Base-by-base conservation (phyloP, 371 early-diverging fungal species). In the Saksenaea oblongispora region DNA sequence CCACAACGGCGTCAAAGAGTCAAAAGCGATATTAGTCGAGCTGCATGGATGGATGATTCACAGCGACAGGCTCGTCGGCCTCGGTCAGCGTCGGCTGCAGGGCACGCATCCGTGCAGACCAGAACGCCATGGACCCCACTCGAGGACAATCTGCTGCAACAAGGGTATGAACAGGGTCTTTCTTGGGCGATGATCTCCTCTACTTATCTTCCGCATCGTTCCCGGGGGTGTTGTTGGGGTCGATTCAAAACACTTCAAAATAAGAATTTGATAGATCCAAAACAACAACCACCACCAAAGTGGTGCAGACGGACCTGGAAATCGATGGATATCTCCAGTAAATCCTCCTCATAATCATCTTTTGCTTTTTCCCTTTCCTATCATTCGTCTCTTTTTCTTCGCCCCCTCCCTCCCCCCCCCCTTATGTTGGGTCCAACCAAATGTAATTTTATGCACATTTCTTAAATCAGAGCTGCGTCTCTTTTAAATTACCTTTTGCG, bases 201-300 rank as follows among this genome's bases (percentile, higher is more conserved):
- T 3, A 76, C 71, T 9, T 70, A 68, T 44, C 55, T 76, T 18
- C 76, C 76, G 2, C 73, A 73, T 58, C 73, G 76, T 4, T 76
- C 76, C 10, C 54, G 76, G 53, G 76, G 76, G 3, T 76, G 76
- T 27, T 75, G 76, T 41, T 75, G 76, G 76, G 76, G 76, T 27
- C 63, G 76, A 22, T 76, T 72, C 36, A 76, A 76, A 42, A 76
- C 71, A 2, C 55, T 58, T 37, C 65, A 54, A n/a, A 59, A 41
- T 34, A 59, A 59, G 24, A 72, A 75, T 44, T 61, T 67, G 56
- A 63, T 70, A 9, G 68, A 69, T 42, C 63, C 58, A 18, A 67
- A 73, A 51, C 61, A 63, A 58, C 67, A 69, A 57, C 67, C 66
- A 47, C 63, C 66, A 13, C 51, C 71, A n/a, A 63, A 70, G 53